Conservation (phyloP, 2,329 filamentous ascomycete species). For the Aaosphaeria arxii region DNA sequence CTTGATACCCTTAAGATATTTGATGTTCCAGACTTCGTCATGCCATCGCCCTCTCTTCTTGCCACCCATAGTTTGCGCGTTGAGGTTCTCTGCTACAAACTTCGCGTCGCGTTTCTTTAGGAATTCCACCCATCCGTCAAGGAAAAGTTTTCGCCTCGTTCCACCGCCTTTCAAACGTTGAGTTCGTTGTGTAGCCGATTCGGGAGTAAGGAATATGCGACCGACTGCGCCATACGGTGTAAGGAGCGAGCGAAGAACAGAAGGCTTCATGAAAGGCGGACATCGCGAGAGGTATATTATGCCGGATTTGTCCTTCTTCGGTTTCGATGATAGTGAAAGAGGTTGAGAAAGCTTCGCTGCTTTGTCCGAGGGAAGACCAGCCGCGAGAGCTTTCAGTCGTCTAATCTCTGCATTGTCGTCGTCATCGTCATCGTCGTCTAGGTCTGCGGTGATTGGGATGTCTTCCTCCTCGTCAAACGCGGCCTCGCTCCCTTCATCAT, state of each 20-base stretch:
- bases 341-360: conserved; percentile 8
- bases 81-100: conserved; percentile 70
- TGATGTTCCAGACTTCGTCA: conserved; percentile 82
- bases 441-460: conserved; percentile 20
- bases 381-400: conserved; percentile 2
- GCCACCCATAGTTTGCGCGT: conserved; percentile 74
- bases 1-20: conserved; percentile 81
- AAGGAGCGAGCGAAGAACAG: conserved; percentile 71
- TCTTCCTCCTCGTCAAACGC: conserved; percentile 19
- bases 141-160: conserved; percentile 79
- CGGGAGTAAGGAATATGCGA: conserved; percentile 75
- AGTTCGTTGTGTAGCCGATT: conserved; percentile 65
- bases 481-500: conserved; percentile 4
- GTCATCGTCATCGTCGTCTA: conserved; percentile 2
- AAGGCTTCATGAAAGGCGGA: conserved; percentile 84
- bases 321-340: conserved; percentile 39
- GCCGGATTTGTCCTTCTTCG: conserved; percentile 68
- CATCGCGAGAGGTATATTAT: conserved; percentile 81
- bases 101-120: conserved; percentile 73
- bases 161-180: conserved; percentile 69
- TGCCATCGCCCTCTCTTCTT: conserved; percentile 82
- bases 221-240: conserved; percentile 73
- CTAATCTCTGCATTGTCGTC: not conserved
- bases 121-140: conserved; percentile 87
- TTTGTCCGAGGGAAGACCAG: not conserved